Conservation (phyloP, 192 early-diverging fungal genomes). For the Coemansia pectinata region DNA sequence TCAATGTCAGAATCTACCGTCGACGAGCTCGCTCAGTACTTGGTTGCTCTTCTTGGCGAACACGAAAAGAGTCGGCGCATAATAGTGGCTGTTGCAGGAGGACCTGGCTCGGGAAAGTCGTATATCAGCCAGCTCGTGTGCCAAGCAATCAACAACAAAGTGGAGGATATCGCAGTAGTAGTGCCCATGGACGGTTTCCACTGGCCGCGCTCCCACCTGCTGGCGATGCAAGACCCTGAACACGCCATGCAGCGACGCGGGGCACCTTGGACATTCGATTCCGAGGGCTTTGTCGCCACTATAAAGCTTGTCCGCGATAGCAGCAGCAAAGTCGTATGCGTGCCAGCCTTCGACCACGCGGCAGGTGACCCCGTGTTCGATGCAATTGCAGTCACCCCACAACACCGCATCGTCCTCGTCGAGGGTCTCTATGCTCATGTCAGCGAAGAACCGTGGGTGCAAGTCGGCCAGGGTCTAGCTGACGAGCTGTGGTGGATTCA, state of each 20-base stretch:
- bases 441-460: conserved; percentile 41
- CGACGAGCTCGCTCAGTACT: background rate
- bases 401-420: conserved; percentile 52
- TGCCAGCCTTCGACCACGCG: conserved; percentile 59
- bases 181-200: conserved; percentile 68
- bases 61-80: background rate
- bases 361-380: conserved; percentile 54
- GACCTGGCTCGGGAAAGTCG: conserved; percentile 40
- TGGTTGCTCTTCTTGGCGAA: background rate
- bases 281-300: conserved; percentile 23
- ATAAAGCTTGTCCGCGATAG: conserved; percentile 13
- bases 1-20: background rate
- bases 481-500: conserved; percentile 59
- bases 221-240: conserved; percentile 31
- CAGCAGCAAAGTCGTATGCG: background rate
- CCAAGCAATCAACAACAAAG: conserved; percentile 6
- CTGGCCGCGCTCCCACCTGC: conserved; percentile 30
- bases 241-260: conserved; percentile 52
- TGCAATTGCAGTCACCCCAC: conserved; percentile 34
- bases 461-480: conserved; percentile 15
- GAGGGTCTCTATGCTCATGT: conserved; percentile 60
- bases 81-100: conserved; percentile 35
- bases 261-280: conserved; percentile 61
- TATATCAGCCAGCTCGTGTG: conserved; percentile 24
- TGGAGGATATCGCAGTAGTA: conserved; percentile 17